Base-by-base conservation (phyloP, 768 basidiomycete genomes). In the Rhizopogon vinicolor region DNA sequence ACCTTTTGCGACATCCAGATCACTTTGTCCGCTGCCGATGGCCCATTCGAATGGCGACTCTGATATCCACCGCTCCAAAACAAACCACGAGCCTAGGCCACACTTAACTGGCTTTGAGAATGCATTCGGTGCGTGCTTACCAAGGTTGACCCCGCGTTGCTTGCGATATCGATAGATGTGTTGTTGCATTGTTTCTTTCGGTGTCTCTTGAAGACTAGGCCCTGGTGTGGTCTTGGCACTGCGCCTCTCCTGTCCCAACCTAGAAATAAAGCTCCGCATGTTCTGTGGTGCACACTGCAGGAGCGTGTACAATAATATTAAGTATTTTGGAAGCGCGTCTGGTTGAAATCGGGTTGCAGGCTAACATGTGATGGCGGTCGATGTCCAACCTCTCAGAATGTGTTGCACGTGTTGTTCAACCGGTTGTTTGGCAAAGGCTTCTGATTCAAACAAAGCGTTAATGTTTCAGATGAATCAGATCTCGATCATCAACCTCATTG, bases 131-230 rank as follows among this genome's bases (percentile, higher is more conserved):
- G 54, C 57, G 33, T 31, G 58, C 78, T 66, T 65, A 85, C 90
- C 90, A 9, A 93, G 79, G 67, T 93, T 93, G 5, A 91, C 84
- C n/a, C 90, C 90, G 52, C 84, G 78, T 62, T 89, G 89, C 63
- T 84, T 86, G 59, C 90, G 78, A 70, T 83, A 87, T 39, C 81
- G 76, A 62, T 82, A 78, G 44, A 81, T 33, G 22, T 14, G 39
- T 22, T 64, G 60, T 9, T 35, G 33, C 19, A 19, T 12, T 19
- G 19, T 49, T 37, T 49, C 46, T 22, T 35, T 14, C 9, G 19
- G 19, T 22, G 19, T 19, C 19, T 49, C 46, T 37, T 49, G 46
- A 49, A 37, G 19, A 49, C 46, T 14, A 35, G 19, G 19, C 8
- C 13, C 46, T 22, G 46, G 18, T 14, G 22, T 10, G 8, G 33